Evolutionary conservation across 2,329 filamentous ascomycete species (phyloP).

Genomic region (Aureobasidium leucospermi): DNA sequence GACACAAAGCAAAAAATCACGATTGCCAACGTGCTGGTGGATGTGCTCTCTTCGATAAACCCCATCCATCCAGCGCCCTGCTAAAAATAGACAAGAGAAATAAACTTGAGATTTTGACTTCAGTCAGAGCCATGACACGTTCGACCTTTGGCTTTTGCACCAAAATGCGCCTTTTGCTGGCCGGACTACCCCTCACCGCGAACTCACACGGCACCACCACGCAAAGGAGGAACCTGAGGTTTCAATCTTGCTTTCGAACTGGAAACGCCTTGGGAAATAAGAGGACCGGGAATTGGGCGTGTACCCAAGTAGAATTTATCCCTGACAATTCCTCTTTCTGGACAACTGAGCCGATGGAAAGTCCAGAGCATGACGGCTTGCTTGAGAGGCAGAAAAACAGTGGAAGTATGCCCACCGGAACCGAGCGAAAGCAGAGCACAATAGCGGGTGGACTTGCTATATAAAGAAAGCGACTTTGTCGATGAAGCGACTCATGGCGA

Average conservation of each 20-base stretch:
- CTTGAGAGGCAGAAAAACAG: neutral
- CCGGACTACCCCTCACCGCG: neutral
- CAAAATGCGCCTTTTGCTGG: neutral
- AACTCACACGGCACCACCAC: neutral
- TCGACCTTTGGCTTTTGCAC: neutral
- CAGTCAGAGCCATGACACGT: constrained; percentile 2
- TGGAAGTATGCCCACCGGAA: neutral
- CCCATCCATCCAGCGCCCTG: too few species aligned
- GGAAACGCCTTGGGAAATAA: neutral
- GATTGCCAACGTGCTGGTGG: neutral
- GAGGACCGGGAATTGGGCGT: neutral
- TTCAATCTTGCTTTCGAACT: neutral
- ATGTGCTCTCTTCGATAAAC: neutral
- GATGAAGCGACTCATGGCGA: neutral
- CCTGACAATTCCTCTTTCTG: neutral
- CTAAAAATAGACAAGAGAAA: neutral
- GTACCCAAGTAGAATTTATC: neutral
- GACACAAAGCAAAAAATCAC: neutral
- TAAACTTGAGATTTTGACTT: neutral
- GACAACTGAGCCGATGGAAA: too few species aligned
- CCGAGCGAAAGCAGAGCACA: neutral
- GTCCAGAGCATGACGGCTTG: neutral
- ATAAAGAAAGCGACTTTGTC: neutral
- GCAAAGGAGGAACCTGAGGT: too few species aligned
- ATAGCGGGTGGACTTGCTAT: neutral